A percentile compares a stretch with the other conserved stretches of the same genome.
These are phyloP conservation scores for Macrolepiota fuliginosa DNA, from an alignment of 768 basidiomycete genomes.

Conservation along the genomic window DNA sequence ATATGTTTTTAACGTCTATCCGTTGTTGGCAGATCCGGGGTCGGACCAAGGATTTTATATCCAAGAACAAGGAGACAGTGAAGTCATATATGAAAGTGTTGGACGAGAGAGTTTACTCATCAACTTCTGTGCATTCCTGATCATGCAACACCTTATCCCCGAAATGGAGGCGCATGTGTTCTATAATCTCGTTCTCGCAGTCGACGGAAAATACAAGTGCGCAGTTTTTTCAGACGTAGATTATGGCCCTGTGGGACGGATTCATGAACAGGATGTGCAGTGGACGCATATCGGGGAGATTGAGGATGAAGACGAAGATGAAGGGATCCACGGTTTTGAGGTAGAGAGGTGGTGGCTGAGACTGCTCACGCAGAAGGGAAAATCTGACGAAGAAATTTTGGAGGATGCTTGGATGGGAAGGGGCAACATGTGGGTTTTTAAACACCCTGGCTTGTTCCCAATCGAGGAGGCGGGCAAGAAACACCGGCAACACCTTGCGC, in stretches of 20 bases:
- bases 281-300: neutral
- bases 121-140: conserved; percentile 1
- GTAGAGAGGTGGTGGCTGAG: neutral
- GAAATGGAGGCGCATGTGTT: conserved; percentile 1
- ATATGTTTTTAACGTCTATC: neutral
- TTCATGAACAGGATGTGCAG: neutral
- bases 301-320: neutral
- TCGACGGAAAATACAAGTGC: neutral
- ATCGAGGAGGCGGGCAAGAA: neutral
- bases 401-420: conserved; percentile 5
- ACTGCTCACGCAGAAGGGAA: neutral
- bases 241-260: conserved; percentile 2
- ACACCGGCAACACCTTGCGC: neutral
- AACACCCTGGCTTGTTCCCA: conserved; percentile 4
- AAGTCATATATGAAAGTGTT: neutral
- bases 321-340: neutral
- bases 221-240: neutral
- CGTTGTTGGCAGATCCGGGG: no score
- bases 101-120: neutral
- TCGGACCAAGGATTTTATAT: neutral
- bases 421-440: conserved; percentile 7
- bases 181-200: neutral
- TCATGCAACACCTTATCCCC: conserved; percentile 1
- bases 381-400: conserved; percentile 1
- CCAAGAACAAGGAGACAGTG: no score